Evolutionary conservation across 2,329 filamentous ascomycete species (phyloP).

Genomic region (Graphilbum fragrans): DNA sequence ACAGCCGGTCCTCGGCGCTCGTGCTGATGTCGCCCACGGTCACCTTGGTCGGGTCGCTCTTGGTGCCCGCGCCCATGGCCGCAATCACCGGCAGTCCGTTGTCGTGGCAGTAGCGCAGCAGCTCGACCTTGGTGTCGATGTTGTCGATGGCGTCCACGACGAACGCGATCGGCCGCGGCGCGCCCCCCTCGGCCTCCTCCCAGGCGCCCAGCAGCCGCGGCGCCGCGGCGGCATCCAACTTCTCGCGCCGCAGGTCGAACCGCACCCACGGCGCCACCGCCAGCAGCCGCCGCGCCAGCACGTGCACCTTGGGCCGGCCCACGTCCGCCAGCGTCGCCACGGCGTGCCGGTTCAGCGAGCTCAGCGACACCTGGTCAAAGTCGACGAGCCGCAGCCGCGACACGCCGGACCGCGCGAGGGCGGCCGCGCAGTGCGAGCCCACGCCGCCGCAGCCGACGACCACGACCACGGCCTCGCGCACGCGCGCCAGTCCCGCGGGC

Average conservation of each 20-base stretch:
- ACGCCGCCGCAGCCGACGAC: constrained; percentile 92
- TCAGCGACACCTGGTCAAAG: constrained; percentile 94
- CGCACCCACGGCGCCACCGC: constrained; percentile 85
- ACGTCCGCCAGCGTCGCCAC: constrained; percentile 91
- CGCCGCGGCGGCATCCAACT: constrained; percentile 62
- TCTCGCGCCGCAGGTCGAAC: constrained; percentile 76
- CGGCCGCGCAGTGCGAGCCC: constrained; percentile 79
- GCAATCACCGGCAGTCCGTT: constrained; percentile 74
- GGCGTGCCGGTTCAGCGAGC: constrained; percentile 89
- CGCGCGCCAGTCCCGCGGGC: constrained; percentile 64
- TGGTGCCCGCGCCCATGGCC: constrained; percentile 93
- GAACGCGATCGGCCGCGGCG: constrained; percentile 49
- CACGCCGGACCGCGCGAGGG: constrained; percentile 80
- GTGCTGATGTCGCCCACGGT: constrained; percentile 83
- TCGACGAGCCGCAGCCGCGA: constrained; percentile 82
- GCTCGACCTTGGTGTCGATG: constrained; percentile 87
- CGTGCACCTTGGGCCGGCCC: constrained; percentile 82
- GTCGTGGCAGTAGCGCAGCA: constrained; percentile 78
- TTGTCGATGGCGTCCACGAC: constrained; percentile 98
- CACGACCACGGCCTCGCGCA: constrained; percentile 73
- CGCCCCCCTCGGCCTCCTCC: constrained; percentile 28
- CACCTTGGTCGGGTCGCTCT: constrained; percentile 73
- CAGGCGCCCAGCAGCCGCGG: constrained; percentile 55
- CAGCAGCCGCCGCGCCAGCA: constrained; percentile 65
- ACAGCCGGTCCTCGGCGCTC: constrained; percentile 81